These are phyloP conservation scores for Pelargonium myrrhifolium DNA, from an alignment of 441 rosid genomes.

Conservation along the genomic window DNA sequence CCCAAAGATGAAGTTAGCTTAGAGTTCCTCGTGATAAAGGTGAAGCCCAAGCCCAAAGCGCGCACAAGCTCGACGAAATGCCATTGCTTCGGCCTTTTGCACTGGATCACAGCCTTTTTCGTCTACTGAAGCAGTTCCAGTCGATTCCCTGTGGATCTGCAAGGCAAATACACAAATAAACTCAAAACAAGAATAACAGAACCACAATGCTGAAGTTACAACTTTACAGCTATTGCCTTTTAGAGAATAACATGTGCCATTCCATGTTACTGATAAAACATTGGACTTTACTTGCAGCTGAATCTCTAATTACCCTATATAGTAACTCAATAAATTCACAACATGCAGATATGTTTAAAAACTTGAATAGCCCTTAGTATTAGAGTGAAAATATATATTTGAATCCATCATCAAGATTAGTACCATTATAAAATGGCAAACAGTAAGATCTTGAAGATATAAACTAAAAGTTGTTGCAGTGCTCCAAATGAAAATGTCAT, in stretches of 20 bases:
- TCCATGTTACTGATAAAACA: background rate
- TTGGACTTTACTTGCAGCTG: background rate
- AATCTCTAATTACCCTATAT: no score
- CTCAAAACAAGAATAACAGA: no score
- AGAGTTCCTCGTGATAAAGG: conserved; percentile 73
- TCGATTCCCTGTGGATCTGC: conserved; percentile 59
- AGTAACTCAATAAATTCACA: no score
- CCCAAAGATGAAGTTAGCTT: conserved; percentile 18
- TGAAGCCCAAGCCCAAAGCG: conserved; percentile 81
- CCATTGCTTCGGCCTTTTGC: conserved; percentile 89
- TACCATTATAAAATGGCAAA: no score
- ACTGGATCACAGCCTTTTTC: conserved; percentile 61
- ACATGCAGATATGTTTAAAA: no score
- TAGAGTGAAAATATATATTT: background rate
- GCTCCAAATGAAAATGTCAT: no score
- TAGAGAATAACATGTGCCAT: background rate
- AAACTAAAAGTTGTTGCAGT: no score
- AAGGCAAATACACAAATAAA: background rate
- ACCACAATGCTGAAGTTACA: background rate
- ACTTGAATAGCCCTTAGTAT: background rate
- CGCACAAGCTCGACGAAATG: conserved; percentile 80
- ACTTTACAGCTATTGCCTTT: background rate
- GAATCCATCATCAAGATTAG: no score
- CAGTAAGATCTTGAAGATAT: no score
- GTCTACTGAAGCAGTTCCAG: conserved; percentile 54